Base-by-base conservation (phyloP, 2,329 filamentous ascomycete genomes). In the Aspergillus sp. region DNA sequence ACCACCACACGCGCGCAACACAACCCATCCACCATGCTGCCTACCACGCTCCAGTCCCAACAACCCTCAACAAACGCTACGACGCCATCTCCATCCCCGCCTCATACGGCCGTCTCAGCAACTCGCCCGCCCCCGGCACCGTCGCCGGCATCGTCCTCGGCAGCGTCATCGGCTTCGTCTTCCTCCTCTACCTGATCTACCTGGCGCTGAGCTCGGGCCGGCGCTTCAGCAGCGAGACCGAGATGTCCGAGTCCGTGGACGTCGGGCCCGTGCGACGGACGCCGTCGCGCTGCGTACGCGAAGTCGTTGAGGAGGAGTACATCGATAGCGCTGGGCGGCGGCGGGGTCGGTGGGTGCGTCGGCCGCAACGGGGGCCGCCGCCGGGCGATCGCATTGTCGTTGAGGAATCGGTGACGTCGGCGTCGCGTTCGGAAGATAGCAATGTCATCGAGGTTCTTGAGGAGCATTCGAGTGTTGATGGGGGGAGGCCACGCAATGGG, bases 361-460 rank as follows among this genome's bases (percentile, higher is more conserved):
- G 59, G 43, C 36, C 54, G 50, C n/a, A 58, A 50, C 22, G 59
- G 5, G 57, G 62, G 13, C 42, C 54, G 19, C 59, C 54, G 41
- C 56, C 57, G 33, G 53, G 51, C 1, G 57, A 59, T 45, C 55
- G 49, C 2, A 58, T 70, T 16, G 55, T 69, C 17, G 63, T 70
- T 20, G 73, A 71, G 52, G 67, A 72, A 60, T 67, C 64, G 22
- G 51, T 62, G 45, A 64, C 61, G 45, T 62, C 61, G 22, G 22
- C 22, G 16, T 57, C 63, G 36, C 52, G 59, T 7, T 53, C 54
- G 45, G 58, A 75, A 45, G 79, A 82, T 65, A 57, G 75, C 45
- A 79, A 82, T 65, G 70, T 82, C n/a, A 76, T 83, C 2, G 79
- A 83, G 65, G 81, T 84, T 8, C 76, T 81, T 53, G 82, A 84